Conservation (phyloP, 352 stramenopile species). For the Phytophthora pseudosyringae region DNA sequence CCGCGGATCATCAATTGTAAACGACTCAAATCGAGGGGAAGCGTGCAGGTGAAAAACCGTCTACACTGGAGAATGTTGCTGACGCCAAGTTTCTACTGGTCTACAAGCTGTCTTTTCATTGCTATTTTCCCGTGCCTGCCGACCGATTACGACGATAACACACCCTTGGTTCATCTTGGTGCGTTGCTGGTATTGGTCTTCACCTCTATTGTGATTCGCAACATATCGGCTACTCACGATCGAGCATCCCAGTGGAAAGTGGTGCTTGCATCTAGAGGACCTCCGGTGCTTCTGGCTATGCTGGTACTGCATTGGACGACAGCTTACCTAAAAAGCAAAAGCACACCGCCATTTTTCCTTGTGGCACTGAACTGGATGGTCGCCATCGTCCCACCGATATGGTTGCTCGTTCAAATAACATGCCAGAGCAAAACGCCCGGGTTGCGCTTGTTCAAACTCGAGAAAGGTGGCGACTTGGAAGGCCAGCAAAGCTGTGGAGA, state of each 20-base stretch:
- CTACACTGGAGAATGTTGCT: conserved; percentile 9
- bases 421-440: conserved; percentile 7
- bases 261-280: conserved; percentile 8
- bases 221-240: conserved; percentile 6
- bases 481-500: conserved; percentile 11
- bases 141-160: conserved; percentile 64
- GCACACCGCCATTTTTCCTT: conserved; percentile 40
- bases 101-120: conserved; percentile 54
- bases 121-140: conserved; percentile 73
- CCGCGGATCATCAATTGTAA: conserved; percentile 29
- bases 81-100: conserved; percentile 43
- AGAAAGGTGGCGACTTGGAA: conserved; percentile 20
- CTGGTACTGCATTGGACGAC: conserved; percentile 52
- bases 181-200: conserved; percentile 26
- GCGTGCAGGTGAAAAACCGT: not conserved
- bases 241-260: conserved; percentile 12
- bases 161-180: conserved; percentile 52
- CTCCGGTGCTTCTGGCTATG: conserved; percentile 43
- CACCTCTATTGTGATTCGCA: conserved; percentile 7
- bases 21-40: not conserved
- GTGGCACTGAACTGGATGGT: conserved; percentile 59
- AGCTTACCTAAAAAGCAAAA: conserved; percentile 34
- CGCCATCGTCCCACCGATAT: conserved; percentile 38
- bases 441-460: conserved; percentile 8
- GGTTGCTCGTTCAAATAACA: conserved; percentile 31